A percentile compares a stretch with the other conserved stretches of the same genome.
phyloP scores from a whole-genome alignment of 176 grass and related monocot genomes.

The Echinochloa phyllopogon region DNA sequence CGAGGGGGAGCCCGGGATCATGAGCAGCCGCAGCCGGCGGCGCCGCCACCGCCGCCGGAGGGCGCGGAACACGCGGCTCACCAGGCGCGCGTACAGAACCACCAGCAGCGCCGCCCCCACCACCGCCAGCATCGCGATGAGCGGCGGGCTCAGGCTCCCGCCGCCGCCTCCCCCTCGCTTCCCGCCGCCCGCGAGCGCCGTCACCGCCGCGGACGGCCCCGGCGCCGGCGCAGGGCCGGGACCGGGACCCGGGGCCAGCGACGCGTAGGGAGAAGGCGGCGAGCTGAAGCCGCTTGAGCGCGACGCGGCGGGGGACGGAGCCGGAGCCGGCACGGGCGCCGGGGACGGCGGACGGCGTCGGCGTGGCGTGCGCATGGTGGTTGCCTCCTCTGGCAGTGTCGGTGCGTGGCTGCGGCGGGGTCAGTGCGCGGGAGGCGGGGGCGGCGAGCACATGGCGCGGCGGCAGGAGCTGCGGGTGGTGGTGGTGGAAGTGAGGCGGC shows the following conservation, averaged over 20 bases:
- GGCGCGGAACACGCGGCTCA: slow-evolving; percentile 59
- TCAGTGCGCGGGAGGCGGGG: slow-evolving; percentile 30
- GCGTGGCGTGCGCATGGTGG: slow-evolving; percentile 33
- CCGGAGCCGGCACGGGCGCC: slow-evolving; percentile 30
- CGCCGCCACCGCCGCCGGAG: slow-evolving; percentile 48
- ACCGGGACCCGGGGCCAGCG: neutral
- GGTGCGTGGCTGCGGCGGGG: neutral
- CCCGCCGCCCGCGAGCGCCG: neutral
- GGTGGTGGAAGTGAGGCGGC: neutral
- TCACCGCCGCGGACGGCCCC: neutral
- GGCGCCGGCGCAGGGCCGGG: neutral
- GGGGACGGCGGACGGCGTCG: slow-evolving; percentile 14
- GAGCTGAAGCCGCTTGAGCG: neutral
- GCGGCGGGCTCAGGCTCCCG: slow-evolving; percentile 74
- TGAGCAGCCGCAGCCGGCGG: slow-evolving; percentile 42
- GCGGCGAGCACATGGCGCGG: slow-evolving; percentile 26
- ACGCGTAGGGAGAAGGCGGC: slow-evolving; percentile 42
- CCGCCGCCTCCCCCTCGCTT: neutral
- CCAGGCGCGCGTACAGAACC: slow-evolving; percentile 81
- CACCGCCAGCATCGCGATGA: slow-evolving; percentile 96
- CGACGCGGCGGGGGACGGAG: slow-evolving; percentile 20
- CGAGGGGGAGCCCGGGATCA: slow-evolving; percentile 36
- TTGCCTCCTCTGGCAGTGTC: neutral
- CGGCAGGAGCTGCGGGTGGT: neutral
- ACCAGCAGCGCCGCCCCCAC: slow-evolving; percentile 89